phyloP scores from a whole-genome alignment of 345 rosid genomes.

The Chamaenerion angustifolium region DNA sequence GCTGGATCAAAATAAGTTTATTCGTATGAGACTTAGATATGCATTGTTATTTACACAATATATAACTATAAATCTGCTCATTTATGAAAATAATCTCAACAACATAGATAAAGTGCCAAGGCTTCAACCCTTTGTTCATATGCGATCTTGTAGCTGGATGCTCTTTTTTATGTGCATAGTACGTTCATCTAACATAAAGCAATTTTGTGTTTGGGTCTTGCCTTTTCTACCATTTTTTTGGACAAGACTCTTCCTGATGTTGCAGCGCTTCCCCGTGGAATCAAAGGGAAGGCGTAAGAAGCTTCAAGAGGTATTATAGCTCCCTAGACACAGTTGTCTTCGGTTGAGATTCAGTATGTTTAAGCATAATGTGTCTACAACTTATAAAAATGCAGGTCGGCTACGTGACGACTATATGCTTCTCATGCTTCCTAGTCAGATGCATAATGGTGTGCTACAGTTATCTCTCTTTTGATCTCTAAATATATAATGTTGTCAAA shows the following conservation, averaged over 20 bases:
- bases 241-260: slow-evolving; percentile 79
- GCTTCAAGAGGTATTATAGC: slow-evolving; percentile 57
- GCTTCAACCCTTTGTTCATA: no score
- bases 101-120: no score
- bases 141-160: no score
- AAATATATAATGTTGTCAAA: no score
- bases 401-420: slow-evolving; percentile 83
- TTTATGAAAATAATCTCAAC: no score
- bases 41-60: no score
- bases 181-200: not conserved
- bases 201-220: not conserved
- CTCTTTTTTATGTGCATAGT: not conserved
- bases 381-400: slow-evolving; percentile 56
- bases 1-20: no score
- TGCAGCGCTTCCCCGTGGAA: slow-evolving; percentile 91
- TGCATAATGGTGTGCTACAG: slow-evolving; percentile 63
- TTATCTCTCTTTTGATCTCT: not conserved
- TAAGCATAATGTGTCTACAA: not conserved
- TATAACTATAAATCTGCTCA: no score
- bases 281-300: slow-evolving; percentile 88
- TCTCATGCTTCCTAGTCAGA: slow-evolving; percentile 76
- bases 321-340: not conserved
- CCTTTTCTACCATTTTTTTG: slow-evolving; percentile 13
- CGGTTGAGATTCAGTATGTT: not conserved
- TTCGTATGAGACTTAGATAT: no score